Percentiles rank a stretch among this genome's conserved stretches.
These are phyloP conservation scores for Ruellia speciosa DNA, from an alignment of 305 asterid species.

Conservation along the genomic window DNA sequence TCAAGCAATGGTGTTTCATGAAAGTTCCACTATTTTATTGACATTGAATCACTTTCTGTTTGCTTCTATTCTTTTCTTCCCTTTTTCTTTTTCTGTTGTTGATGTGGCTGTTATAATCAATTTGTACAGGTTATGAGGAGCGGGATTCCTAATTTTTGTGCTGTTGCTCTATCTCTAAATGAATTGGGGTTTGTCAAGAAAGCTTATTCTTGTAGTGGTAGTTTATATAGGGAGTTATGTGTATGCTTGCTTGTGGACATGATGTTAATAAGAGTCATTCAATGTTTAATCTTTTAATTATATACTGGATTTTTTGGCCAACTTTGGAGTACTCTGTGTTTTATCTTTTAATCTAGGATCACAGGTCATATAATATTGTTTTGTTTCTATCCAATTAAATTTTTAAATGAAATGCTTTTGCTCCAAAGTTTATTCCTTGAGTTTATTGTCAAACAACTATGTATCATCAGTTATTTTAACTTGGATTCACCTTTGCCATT, in stretches of 20 bases:
- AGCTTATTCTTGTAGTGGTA: neutral
- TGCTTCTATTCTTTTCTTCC: too few relatives aligned
- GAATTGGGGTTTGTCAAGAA: slow-evolving; percentile 48
- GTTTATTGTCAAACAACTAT: neutral
- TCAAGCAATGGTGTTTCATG: neutral
- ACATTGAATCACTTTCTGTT: neutral
- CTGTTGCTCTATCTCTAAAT: slow-evolving; percentile 84
- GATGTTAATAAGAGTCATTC: too few relatives aligned
- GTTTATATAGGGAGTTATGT: neutral
- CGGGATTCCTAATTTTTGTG: slow-evolving; percentile 97
- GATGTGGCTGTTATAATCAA: slow-evolving; percentile 18
- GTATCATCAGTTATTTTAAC: neutral
- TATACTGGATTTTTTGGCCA: too few relatives aligned
- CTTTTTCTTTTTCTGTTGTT: neutral
- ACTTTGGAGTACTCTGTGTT: too few relatives aligned
- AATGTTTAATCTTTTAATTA: too few relatives aligned
- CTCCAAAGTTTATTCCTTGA: neutral
- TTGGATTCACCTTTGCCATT: too few relatives aligned
- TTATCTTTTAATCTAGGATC: too few relatives aligned
- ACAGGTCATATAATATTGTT: too few relatives aligned
- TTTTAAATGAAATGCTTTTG: too few relatives aligned
- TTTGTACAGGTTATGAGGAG: slow-evolving; percentile 61
- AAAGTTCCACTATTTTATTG: neutral
- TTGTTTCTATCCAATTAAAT: too few relatives aligned
- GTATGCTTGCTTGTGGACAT: neutral